Evolutionary conservation across 2,329 filamentous ascomycete species (phyloP), one percentile per base, ranked within the genome.

Genomic region (Fusarium kyushuense): DNA sequence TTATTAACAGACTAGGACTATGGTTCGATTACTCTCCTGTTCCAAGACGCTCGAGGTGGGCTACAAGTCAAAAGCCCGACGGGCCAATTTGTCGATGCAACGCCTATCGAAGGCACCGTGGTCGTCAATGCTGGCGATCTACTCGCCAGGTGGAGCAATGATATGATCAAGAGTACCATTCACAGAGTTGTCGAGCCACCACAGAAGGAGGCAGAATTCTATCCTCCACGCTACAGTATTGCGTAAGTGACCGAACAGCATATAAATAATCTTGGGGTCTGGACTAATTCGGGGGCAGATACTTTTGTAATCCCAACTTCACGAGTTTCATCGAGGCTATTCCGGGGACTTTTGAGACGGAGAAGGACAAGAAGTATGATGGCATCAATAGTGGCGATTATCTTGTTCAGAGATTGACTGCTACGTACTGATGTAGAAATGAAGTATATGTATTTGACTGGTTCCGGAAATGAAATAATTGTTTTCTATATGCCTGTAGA

Each of bases 51-150:
- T 42, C 77, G 82, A 8, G 86, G 86, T 11, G 86, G 86, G 0
- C 73, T 89, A 52, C 86, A 89, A 75, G 85, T 86, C 21, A 86
- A 88, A 73, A 91, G 89, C 48, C 93, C 93, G 0, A 90, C 87
- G 40, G 92, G 92, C 3, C 87, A 85, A 0, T 97, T 94, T 74
- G 89, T 97, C 38, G 88, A 97, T 74, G 94, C 92, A 2, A 93
- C 87, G 9, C 94, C 94, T 0, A 95, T 97, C 62, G 84, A 89
- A 35, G 90, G 89, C 55, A 94, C 93, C 0, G 90, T 96, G 40
- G 92, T 97, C 13, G 87, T 97, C 68, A 97, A 97, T 74, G 94
- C 94, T 0, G 94, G 94, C 2, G 94, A 97, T 76, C 77, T 97
- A 70, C 82, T 97, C 49, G 90, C 92, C 2, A 84, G 94, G 53